Evolutionary conservation across 176 grass and related monocot species (phyloP).

Genomic region (Areca catechu): DNA sequence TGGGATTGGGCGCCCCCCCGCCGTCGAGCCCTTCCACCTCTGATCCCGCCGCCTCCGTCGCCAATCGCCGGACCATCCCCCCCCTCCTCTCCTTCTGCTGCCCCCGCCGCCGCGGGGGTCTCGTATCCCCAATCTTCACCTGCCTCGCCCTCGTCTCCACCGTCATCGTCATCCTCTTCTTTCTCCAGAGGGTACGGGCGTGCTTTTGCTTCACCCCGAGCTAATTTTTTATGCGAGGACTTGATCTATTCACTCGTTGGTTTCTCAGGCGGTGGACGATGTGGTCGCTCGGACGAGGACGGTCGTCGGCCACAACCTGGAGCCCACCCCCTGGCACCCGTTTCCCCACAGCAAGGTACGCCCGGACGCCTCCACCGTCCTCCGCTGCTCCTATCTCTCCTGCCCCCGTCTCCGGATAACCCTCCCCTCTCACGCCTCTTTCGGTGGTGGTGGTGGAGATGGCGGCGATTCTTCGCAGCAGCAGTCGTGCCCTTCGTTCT

Average conservation of each 20-base stretch:
- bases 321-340: slow-evolving; percentile 80
- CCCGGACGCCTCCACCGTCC: slow-evolving; percentile 30
- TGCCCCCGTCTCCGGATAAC: slow-evolving; percentile 34
- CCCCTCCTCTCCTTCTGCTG: no score
- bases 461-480: neutral
- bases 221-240: neutral
- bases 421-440: neutral
- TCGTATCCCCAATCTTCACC: slow-evolving; percentile 3
- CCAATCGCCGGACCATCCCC: no score
- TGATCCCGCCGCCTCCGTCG: no score
- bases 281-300: slow-evolving; percentile 40
- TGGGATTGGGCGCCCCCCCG: no score
- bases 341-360: slow-evolving; percentile 45
- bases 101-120: no score
- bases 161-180: slow-evolving; percentile 16
- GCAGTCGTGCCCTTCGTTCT: slow-evolving; percentile 55
- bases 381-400: slow-evolving; percentile 51
- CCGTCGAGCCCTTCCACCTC: no score
- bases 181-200: slow-evolving; percentile 13
- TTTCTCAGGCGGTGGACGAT: slow-evolving; percentile 44
- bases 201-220: neutral
- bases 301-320: slow-evolving; percentile 85
- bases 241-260: neutral
- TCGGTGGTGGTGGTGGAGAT: neutral
- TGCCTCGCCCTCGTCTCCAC: slow-evolving; percentile 16